These are phyloP conservation scores for Chrysopogon serrulatus DNA, from an alignment of 176 grass and related monocot species.

Conservation along the genomic window DNA sequence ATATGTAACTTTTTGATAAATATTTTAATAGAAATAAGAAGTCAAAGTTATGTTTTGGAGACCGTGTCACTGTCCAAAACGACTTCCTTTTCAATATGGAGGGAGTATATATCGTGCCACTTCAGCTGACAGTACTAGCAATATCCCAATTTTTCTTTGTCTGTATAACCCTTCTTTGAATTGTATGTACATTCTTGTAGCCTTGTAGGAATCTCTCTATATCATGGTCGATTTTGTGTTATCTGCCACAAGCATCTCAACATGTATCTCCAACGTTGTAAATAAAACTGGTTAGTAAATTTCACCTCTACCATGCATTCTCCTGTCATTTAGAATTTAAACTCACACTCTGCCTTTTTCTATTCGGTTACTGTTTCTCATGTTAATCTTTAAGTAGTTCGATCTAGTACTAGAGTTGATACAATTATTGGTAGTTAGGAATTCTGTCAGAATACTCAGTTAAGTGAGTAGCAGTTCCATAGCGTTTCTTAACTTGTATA, in stretches of 20 bases:
- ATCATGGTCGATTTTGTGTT: not conserved
- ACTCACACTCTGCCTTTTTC: not conserved
- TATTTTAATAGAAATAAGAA: too few relatives aligned
- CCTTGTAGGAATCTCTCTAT: not conserved
- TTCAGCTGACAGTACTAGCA: not conserved
- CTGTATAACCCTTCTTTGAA: not conserved
- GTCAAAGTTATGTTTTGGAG: too few relatives aligned
- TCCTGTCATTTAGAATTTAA: not conserved
- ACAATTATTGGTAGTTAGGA: not conserved
- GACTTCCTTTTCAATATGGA: too few relatives aligned
- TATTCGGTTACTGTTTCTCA: not conserved
- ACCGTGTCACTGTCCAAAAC: too few relatives aligned
- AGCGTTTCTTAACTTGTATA: too few relatives aligned
- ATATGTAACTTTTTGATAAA: too few relatives aligned
- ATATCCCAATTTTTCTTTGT: not conserved
- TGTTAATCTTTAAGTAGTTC: not conserved
- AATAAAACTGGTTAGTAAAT: too few relatives aligned
- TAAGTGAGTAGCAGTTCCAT: not conserved
- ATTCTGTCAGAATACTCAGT: too few relatives aligned
- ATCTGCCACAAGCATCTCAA: not conserved
- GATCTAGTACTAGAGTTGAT: not conserved
- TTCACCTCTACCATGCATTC: not conserved
- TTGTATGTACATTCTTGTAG: not conserved
- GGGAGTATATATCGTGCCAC: too few relatives aligned
- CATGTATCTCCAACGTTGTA: too few relatives aligned